Evolutionary conservation across 148 eudicot species (phyloP), one percentile per base, ranked within the genome.

Genomic region (Talinum fruticosum): DNA sequence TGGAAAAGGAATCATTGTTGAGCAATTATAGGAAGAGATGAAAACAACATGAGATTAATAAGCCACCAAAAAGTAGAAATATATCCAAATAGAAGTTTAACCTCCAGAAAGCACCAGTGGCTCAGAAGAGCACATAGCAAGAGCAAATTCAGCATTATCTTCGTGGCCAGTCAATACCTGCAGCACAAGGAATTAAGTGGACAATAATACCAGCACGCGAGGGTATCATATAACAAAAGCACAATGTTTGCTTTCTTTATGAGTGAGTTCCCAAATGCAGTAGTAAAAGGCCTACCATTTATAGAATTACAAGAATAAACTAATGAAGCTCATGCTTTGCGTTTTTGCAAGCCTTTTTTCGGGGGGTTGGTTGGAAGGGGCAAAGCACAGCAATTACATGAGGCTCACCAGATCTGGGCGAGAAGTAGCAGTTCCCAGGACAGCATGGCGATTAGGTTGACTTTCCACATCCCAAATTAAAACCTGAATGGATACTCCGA

Each of bases 101-200:
- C 97, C 98, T 92, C 98, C 97, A 76, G 97, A 92, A 38, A 94
- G 98, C 79, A 94, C 97, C 80, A 88, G 78, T 19, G 98, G 98
- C 51, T 94, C 98, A 38, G 86, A 82, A 66, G 93, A 93, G 81
- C 91, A 89, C 97, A 90, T 92, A 51, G 95, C 93, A 75, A 92
- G 93, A 71, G 97, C 97, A 76, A 90, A 94, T 86, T 92, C 95
- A 36, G 98, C 98, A 88, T 89, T 76, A 75, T 94, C 95, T 82
- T 89, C 82, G 81, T 94, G 97, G 47, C 98, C 97, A 66, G 92
- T 89, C 79, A 94, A 72, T 78, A 87, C 85, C 98, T 94, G 93
- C 81, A 79, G 83, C 76, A 73, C n/a, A 80, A 77, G 75, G 33
- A 12, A 62, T 62, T 2, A 47, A 54, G 38, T 19, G 18, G 68